Base-by-base conservation (phyloP, 2,329 filamentous ascomycete species). In the Fusarium chuoi region DNA sequence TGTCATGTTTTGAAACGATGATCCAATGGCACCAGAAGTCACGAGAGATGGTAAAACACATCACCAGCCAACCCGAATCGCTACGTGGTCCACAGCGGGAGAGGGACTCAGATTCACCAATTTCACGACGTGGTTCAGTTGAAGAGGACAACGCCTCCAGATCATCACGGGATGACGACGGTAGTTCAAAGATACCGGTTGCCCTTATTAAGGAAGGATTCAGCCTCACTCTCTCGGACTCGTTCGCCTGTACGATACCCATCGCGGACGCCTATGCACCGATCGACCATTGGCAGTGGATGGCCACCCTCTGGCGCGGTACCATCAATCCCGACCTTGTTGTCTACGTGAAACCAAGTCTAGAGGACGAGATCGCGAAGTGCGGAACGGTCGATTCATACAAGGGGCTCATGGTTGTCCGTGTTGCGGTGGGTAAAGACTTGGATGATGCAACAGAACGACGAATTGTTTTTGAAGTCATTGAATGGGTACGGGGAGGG, bases 231-330 rank as follows among this genome's bases (percentile, higher is more conserved):
- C 89, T 92, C 1, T 92, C 94, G 2, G 93, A 98, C 80, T 85
- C 87, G 54, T 96, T 92, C 80, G 93, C 95, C 3, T 90, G 89
- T 62, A 86, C 87, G 20, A 90, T 95, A 48, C 92, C 93, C 3
- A 94, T 97, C 74, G 85, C 87, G 24, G 95, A 97, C 79, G 87
- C 88, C 12, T 98, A 97, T 81, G 89, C 90, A 22, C 91, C 93
- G 0, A 88, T 93, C n/a, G 95, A 97, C 78, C 96, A 98, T 83
- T 98, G 96, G 95, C 93, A 97, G 82, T 98, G 96, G 96, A 94
- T 96, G 86, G 96, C 96, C 41, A 96, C 93, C 48, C 88, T 98
- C 28, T 98, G 96, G 96, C 91, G 95, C 15, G 94, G 94, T 15
- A 93, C 94, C 61, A 88, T 95, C 3, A 94, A 93, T 0, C 91